Conservation (phyloP, 805 yeast genomes). For the Wickerhamomyces chaumierensis region DNA sequence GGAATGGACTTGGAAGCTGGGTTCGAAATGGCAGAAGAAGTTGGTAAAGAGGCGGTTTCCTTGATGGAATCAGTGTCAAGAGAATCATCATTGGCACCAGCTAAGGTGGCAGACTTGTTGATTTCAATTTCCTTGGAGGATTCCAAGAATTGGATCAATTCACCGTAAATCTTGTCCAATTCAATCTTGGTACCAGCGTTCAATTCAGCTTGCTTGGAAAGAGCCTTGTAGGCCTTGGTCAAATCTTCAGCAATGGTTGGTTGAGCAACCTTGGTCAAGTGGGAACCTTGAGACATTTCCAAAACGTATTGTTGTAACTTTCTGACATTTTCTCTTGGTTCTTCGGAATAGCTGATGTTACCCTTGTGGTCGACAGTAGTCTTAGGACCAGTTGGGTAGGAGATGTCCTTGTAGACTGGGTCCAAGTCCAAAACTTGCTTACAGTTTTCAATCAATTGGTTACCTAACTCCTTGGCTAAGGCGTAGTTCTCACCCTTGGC, state of each 20-base stretch:
- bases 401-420: conserved; percentile 93
- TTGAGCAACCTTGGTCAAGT: conserved; percentile 55
- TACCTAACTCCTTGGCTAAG: conserved; percentile 82
- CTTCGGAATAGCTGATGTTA: conserved; percentile 74
- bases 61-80: conserved; percentile 45
- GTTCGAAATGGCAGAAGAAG: conserved; percentile 52
- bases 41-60: conserved; percentile 80
- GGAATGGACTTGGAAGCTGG: conserved; percentile 69
- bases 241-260: conserved; percentile 81
- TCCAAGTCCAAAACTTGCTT: conserved; percentile 66
- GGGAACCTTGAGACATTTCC: conserved; percentile 95
- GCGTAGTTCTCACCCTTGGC: conserved; percentile 85
- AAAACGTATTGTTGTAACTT: conserved; percentile 91
- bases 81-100: conserved; percentile 39
- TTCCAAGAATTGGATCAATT: conserved; percentile 58
- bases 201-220: conserved; percentile 56
- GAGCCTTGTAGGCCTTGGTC: conserved; percentile 70
- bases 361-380: conserved; percentile 85
- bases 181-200: conserved; percentile 58
- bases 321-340: conserved; percentile 80
- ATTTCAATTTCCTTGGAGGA: conserved; percentile 62
- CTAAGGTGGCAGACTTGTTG: conserved; percentile 46
- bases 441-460: conserved; percentile 92
- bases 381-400: conserved; percentile 91
- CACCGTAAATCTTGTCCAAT: conserved; percentile 60